These are phyloP conservation scores for Penicillium turbatum DNA, from an alignment of 495 filamentous ascomycete species.

Conservation along the genomic window DNA sequence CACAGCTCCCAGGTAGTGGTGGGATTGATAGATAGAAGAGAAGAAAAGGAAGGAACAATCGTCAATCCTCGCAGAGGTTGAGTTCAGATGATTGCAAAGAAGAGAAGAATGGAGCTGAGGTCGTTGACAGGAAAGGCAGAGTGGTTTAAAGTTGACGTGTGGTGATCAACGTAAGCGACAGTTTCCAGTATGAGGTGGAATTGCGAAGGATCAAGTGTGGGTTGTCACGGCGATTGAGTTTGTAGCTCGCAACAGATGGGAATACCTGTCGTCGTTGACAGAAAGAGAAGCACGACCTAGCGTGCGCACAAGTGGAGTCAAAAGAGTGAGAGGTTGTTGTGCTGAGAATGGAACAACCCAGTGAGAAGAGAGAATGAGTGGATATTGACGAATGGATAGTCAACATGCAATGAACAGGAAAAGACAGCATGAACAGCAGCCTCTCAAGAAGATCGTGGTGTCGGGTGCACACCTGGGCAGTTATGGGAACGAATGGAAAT, in stretches of 20 bases:
- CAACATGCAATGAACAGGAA: conserved; percentile 8
- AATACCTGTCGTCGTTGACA: neutral
- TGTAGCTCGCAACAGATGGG: too few relatives aligned
- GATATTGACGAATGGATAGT: conserved; percentile 6
- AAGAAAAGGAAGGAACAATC: neutral
- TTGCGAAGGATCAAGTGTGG: too few relatives aligned
- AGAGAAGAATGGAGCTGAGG: neutral
- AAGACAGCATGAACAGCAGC: conserved; percentile 1
- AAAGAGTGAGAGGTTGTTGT: conserved; percentile 5
- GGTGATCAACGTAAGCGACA: too few relatives aligned
- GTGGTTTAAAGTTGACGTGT: too few relatives aligned
- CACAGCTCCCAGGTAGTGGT: neutral
- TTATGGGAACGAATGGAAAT: neutral
- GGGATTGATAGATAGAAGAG: neutral
- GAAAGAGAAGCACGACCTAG: conserved; percentile 18
- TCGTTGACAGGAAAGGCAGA: neutral
- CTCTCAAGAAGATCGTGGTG: neutral
- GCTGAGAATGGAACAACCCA: conserved; percentile 5
- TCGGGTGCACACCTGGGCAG: neutral
- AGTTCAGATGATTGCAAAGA: conserved; percentile 9
- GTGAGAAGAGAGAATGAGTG: conserved; percentile 16
- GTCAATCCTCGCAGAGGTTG: conserved; percentile 22
- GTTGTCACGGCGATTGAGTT: too few relatives aligned
- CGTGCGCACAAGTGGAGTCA: conserved; percentile 11
- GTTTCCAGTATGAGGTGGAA: too few relatives aligned